Evolutionary conservation across 148 eudicot genomes (phyloP).

Genomic region (Rhododendron henanense): DNA sequence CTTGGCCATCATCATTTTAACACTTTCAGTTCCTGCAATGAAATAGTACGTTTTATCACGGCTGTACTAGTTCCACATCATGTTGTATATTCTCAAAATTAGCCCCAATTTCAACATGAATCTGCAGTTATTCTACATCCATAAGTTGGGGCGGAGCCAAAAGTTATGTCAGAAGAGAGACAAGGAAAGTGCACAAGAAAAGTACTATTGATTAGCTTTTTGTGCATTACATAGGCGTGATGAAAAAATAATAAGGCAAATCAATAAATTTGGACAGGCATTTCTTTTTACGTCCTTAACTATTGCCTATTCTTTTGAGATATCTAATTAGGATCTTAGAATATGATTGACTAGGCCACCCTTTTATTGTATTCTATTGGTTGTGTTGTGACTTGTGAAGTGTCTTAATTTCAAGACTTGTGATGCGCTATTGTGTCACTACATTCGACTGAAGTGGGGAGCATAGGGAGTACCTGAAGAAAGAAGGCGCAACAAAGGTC

Average conservation of each 20-base stretch:
- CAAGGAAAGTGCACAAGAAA: neutral
- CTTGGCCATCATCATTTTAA: conserved; percentile 17
- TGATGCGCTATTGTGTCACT: neutral
- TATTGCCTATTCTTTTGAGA: neutral
- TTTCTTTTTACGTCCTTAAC: neutral
- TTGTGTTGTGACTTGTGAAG: no score
- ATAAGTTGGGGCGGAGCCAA: neutral
- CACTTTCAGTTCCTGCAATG: conserved; percentile 20
- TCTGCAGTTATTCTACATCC: neutral
- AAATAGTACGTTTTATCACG: neutral
- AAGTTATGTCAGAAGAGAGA: neutral
- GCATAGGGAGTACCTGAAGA: conserved; percentile 10
- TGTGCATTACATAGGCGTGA: neutral
- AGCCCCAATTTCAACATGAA: neutral
- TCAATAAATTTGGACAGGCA: neutral
- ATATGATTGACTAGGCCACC: neutral
- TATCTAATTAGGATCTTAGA: neutral
- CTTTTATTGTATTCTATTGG: no score
- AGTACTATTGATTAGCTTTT: neutral
- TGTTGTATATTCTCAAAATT: neutral
- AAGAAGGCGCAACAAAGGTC: conserved; percentile 8
- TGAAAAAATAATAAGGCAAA: neutral
- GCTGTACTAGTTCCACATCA: neutral
- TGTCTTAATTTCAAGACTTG: neutral
- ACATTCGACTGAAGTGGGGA: neutral